A percentile compares a stretch with the other conserved stretches of the same genome.
Evolutionary conservation across 1,139 yeast species (phyloP).

Genomic region (Yamadazyma atlantica): DNA sequence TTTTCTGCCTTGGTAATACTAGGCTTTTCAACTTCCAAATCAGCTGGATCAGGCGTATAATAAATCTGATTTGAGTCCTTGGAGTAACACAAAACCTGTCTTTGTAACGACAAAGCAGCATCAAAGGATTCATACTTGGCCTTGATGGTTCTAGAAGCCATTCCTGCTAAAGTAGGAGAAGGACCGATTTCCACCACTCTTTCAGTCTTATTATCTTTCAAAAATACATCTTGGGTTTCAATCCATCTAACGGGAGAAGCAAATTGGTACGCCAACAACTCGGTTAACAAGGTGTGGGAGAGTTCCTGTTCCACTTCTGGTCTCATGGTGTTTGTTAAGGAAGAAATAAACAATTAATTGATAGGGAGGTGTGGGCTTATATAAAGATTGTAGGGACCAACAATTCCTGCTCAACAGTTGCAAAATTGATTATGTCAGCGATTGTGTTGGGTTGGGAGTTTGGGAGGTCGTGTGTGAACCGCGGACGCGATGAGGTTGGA

Average conservation of each 20-base stretch:
- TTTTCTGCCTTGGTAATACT: constrained; percentile 17
- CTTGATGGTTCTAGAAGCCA: constrained; percentile 96
- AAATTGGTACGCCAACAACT: constrained; percentile 94
- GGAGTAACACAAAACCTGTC: constrained; percentile 94
- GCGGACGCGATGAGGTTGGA: neutral
- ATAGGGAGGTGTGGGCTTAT: neutral
- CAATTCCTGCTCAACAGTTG: constrained; percentile 5
- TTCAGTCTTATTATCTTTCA: constrained; percentile 92
- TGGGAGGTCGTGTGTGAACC: neutral
- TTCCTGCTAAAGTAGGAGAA: constrained; percentile 96
- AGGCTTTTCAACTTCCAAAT: constrained; percentile 40
- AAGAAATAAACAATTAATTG: neutral
- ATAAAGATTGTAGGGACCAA: neutral
- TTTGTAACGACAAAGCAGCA: constrained; percentile 93
- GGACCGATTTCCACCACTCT: constrained; percentile 98
- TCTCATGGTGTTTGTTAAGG: constrained; percentile 54
- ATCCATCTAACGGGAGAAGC: constrained; percentile 99
- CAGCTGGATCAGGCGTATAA: constrained; percentile 86
- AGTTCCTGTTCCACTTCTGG: constrained; percentile 98
- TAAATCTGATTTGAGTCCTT: constrained; percentile 95
- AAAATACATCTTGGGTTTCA: constrained; percentile 97
- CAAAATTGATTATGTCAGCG: constrained; percentile 1
- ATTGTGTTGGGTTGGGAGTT: neutral
- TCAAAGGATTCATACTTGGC: constrained; percentile 96
- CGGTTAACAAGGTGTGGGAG: constrained; percentile 91